phyloP scores from a whole-genome alignment of 768 basidiomycete genomes.

The Amanita rubescens region DNA sequence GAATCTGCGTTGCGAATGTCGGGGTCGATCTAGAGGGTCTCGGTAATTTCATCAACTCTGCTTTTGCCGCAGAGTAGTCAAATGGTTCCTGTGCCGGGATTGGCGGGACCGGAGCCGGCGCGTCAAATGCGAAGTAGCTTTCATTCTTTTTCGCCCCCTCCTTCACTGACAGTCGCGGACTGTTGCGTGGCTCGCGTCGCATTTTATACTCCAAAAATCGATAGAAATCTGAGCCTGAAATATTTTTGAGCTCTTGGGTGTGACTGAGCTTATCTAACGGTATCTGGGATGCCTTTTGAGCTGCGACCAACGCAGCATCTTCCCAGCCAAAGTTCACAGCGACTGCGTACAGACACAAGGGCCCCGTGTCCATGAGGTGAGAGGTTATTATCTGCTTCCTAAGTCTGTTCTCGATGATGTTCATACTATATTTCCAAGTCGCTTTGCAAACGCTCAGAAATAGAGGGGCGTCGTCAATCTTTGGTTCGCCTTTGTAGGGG shows the following conservation, averaged over 20 bases:
- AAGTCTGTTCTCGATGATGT: background rate
- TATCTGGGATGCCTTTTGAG: background rate
- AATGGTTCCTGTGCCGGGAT: no score
- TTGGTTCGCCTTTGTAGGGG: background rate
- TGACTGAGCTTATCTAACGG: background rate
- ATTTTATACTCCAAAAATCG: background rate
- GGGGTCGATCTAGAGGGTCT: no score
- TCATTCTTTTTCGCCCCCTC: no score
- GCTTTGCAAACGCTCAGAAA: constrained; percentile 2
- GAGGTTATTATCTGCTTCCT: background rate
- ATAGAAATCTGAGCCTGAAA: background rate
- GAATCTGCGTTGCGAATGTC: no score
- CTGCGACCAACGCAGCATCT: background rate
- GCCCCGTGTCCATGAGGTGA: background rate
- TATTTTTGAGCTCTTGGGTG: background rate
- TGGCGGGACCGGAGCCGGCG: no score
- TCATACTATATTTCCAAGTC: constrained; percentile 3
- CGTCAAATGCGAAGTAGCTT: no score
- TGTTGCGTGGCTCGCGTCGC: no score
- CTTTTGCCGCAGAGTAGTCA: no score
- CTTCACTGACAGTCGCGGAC: no score
- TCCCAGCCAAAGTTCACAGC: background rate
- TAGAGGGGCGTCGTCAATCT: background rate
- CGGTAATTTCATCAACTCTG: no score
- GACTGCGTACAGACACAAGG: background rate